Conservation (phyloP, 1,284 basidiomycete genomes). For the Pholiota adiposa region DNA sequence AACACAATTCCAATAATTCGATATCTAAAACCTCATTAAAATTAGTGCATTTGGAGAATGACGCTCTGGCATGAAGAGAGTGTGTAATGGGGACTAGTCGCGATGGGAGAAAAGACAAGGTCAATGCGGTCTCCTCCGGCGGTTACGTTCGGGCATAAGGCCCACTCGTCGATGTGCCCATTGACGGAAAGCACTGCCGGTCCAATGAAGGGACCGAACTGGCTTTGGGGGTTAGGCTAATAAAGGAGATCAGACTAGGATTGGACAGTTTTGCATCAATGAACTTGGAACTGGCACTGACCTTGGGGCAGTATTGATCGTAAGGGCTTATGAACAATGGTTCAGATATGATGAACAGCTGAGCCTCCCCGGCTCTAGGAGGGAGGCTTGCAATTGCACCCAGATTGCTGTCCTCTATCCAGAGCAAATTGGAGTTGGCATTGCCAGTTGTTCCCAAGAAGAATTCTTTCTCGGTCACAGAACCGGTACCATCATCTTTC, state of each 20-base stretch:
- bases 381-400: conserved; percentile 8
- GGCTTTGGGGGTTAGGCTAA: conserved; percentile 26
- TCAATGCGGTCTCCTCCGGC: conserved; percentile 8
- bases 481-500: neutral
- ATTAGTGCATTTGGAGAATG: conserved; percentile 1
- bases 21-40: no score
- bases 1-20: no score
- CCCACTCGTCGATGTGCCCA: conserved; percentile 26
- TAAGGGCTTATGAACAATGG: conserved; percentile 3
- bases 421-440: conserved; percentile 8
- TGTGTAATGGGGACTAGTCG: conserved; percentile 5
- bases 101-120: conserved; percentile 17
- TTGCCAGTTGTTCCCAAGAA: conserved; percentile 1
- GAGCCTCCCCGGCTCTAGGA: conserved; percentile 20
- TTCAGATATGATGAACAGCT: conserved; percentile 11
- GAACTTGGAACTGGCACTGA: neutral
- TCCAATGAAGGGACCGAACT: conserved; percentile 26
- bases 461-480: neutral
- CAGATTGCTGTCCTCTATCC: neutral
- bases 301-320: conserved; percentile 21
- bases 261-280: no score
- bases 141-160: conserved; percentile 25
- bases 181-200: conserved; percentile 25
- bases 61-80: conserved; percentile 5
- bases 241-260: no score